A percentile compares a stretch with the other conserved stretches of the same genome.
Evolutionary conservation across 225 moss, liverwort and hornwort genomes (phyloP).

Genomic region (Straminergon stramineum): DNA sequence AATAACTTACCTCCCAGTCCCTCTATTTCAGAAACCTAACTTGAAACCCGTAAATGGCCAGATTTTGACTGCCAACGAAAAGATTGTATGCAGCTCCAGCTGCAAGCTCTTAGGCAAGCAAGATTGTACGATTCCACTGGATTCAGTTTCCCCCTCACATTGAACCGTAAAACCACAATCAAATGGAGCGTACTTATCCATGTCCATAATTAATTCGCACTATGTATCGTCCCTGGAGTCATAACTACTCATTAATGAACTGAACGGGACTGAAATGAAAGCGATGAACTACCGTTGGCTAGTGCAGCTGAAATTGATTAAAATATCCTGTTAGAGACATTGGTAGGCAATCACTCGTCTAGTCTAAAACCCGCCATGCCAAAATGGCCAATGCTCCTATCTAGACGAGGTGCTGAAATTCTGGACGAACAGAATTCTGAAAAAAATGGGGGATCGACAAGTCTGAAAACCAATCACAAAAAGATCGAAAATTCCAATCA

Average conservation of each 20-base stretch:
- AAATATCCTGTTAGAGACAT: neutral
- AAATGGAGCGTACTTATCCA: neutral
- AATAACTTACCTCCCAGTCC: neutral
- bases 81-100: neutral
- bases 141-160: too few species aligned
- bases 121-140: neutral
- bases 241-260: neutral
- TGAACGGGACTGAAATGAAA: neutral
- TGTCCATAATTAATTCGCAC: neutral
- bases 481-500: neutral
- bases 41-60: too few species aligned
- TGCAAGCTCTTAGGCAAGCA: neutral
- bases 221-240: neutral
- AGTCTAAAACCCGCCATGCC: neutral
- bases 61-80: neutral
- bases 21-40: neutral
- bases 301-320: neutral
- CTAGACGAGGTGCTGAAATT: neutral
- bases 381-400: neutral
- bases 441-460: neutral
- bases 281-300: neutral
- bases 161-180: neutral
- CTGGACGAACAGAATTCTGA: too few species aligned
- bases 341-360: neutral
- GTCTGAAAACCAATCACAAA: neutral